phyloP scores from a whole-genome alignment of 768 basidiomycete species.

The Calocera viscosa region DNA sequence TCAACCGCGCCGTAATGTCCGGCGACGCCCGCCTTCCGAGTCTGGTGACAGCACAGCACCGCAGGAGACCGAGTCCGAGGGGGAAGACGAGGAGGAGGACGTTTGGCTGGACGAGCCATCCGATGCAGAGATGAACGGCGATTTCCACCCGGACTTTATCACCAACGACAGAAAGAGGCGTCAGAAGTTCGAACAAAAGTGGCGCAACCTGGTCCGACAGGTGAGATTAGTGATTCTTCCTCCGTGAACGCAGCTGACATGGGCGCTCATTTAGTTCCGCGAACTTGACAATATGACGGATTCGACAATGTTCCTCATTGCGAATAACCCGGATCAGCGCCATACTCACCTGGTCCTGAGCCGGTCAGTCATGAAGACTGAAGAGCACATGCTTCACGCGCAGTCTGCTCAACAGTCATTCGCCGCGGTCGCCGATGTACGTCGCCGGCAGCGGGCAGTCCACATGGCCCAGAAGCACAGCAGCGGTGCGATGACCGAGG shows the following conservation, averaged over 20 bases:
- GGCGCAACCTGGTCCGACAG: slow-evolving; percentile 14
- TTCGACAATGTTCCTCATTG: slow-evolving; percentile 15
- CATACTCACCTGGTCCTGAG: slow-evolving; percentile 15
- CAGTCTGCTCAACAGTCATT: slow-evolving; percentile 13
- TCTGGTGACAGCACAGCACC: slow-evolving; percentile 12
- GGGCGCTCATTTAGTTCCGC: slow-evolving; percentile 11
- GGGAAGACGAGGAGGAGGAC: slow-evolving; percentile 16
- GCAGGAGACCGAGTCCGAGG: slow-evolving; percentile 10
- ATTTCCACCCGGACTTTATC: slow-evolving; percentile 14
- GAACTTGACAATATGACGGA: slow-evolving; percentile 17
- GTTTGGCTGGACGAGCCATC: slow-evolving; percentile 15
- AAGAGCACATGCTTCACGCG: slow-evolving; percentile 12
- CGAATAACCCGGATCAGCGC: slow-evolving; percentile 7
- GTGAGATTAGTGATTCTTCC: background rate
- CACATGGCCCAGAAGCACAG: background rate
- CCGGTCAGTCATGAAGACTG: slow-evolving; percentile 10
- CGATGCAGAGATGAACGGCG: slow-evolving; percentile 13
- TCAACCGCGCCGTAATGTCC: background rate
- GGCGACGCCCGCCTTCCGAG: slow-evolving; percentile 3
- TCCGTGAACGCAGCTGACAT: background rate
- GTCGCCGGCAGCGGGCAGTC: slow-evolving; percentile 8
- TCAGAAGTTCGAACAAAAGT: slow-evolving; percentile 16
- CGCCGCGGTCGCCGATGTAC: slow-evolving; percentile 7
- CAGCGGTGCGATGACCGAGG: background rate
- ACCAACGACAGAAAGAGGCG: slow-evolving; percentile 12